phyloP scores from a whole-genome alignment of 2,329 filamentous ascomycete genomes.

The Xylaria sp. region DNA sequence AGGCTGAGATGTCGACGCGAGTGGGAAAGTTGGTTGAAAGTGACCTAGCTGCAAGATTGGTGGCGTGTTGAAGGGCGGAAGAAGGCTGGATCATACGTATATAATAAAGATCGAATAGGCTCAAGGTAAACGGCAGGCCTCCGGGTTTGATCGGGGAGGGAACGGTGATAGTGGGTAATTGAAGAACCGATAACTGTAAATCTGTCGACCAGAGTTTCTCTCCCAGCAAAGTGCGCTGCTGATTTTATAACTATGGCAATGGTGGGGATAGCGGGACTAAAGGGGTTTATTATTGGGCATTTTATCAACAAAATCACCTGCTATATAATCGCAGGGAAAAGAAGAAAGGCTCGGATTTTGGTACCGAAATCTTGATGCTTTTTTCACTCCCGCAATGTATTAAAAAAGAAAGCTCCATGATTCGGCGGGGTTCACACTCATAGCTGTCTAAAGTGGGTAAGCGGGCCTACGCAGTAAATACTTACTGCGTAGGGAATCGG shows the following conservation, averaged over 20 bases:
- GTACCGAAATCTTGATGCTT: conserved; percentile 1
- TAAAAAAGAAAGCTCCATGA: conserved; percentile 12
- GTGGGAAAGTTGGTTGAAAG: background rate
- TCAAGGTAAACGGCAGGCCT: background rate
- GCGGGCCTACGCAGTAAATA: background rate
- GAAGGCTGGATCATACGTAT: background rate
- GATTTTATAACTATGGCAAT: background rate
- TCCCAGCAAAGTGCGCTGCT: background rate
- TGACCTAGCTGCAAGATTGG: background rate
- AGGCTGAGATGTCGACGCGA: background rate
- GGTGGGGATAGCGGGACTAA: background rate
- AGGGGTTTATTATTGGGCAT: background rate
- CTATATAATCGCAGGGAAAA: background rate
- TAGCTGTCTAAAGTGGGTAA: background rate
- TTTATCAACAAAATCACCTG: background rate
- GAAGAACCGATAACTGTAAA: background rate
- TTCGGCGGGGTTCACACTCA: conserved; percentile 4
- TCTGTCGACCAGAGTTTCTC: background rate
- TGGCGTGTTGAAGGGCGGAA: background rate
- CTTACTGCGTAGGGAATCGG: no score
- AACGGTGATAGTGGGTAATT: background rate
- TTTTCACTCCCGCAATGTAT: background rate
- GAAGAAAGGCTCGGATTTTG: background rate
- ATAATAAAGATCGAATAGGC: background rate
- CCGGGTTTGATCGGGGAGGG: background rate